These are phyloP conservation scores for Podospora conica DNA, from an alignment of 495 filamentous ascomycete genomes.

Conservation along the genomic window DNA sequence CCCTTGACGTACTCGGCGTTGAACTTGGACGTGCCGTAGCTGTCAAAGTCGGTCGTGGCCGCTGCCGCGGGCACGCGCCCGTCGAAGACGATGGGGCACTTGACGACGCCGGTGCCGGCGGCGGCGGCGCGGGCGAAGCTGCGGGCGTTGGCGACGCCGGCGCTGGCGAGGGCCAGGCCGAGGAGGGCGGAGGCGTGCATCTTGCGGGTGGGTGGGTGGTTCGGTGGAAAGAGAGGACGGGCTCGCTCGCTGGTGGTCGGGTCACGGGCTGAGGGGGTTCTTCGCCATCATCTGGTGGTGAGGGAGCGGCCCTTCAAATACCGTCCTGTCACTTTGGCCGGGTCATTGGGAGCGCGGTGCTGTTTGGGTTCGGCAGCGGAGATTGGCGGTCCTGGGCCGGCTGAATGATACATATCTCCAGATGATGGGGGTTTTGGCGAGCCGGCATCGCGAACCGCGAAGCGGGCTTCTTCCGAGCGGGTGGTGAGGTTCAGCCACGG, in stretches of 20 bases:
- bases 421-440: slow-evolving; percentile 8
- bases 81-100: slow-evolving; percentile 42
- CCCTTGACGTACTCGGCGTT: slow-evolving; percentile 45
- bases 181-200: slow-evolving; percentile 21
- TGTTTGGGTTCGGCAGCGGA: slow-evolving; percentile 6
- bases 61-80: slow-evolving; percentile 33
- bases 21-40: slow-evolving; percentile 35
- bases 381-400: not conserved
- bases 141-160: not conserved
- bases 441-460: slow-evolving; percentile 16
- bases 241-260: not conserved
- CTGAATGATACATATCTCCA: slow-evolving; percentile 15
- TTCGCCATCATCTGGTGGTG: not conserved
- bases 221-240: not conserved
- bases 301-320: not conserved
- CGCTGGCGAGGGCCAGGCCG: slow-evolving; percentile 8
- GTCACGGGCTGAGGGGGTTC: not conserved
- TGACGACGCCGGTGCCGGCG: slow-evolving; percentile 20
- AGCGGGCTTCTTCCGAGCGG: not conserved
- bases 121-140: not conserved
- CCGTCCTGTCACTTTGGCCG: not conserved
- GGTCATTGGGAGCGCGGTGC: slow-evolving; percentile 1
- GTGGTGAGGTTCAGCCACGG: slow-evolving; percentile 6
- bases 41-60: slow-evolving; percentile 37
- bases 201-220: not conserved